Evolutionary conservation across 2,329 filamentous ascomycete genomes (phyloP), one percentile per base, ranked within the genome.

Genomic region (Beauveria sp.): DNA sequence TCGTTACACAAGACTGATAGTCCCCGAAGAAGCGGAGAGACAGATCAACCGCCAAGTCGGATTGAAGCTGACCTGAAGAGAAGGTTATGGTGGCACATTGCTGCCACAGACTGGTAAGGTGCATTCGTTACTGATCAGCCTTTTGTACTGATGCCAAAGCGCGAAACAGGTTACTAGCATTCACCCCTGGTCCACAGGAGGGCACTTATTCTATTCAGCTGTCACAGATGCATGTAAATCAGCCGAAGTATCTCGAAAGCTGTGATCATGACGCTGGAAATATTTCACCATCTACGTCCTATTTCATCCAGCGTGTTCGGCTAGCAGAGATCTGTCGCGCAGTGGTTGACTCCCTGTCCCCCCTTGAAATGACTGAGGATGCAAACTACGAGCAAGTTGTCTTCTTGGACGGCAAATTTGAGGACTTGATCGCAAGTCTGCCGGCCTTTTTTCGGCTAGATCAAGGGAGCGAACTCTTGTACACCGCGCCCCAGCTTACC

Each of bases 251-350:
- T 55, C 20, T 28, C 52, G 37, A 41, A 7, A 43, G 12, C 22
- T 43, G 51, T 41, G 37, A 54, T 30, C 14, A 22, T 41, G 51
- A 41, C 12, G 37, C 34, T n/a, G 34, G 20, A 18, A 41, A 14
- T 54, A 10, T 14, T 28, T 44, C 37, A 20, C 53, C 30, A n/a
- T 44, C 53, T 43, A 55, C 53, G 0, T 55, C 53, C 12, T 55
- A 55, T 20, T 64, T 64, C 28, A 50, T 61, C 5, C 40, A 50
- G 37, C 59, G 60, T 7, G 30, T 61, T 37, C 61, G 52, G 16
- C 44, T 65, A 30, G 53, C 59, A 8, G 60, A 61, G 26, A 24
- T 65, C 5, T 63, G 63, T 28, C 63, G 63, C n/a, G 54, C 62
- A 16, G 59, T 61, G 20, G 60, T 63, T 9, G 63, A 65, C 41